phyloP scores from a whole-genome alignment of 148 eudicot genomes.

The Persicaria tinctoria region DNA sequence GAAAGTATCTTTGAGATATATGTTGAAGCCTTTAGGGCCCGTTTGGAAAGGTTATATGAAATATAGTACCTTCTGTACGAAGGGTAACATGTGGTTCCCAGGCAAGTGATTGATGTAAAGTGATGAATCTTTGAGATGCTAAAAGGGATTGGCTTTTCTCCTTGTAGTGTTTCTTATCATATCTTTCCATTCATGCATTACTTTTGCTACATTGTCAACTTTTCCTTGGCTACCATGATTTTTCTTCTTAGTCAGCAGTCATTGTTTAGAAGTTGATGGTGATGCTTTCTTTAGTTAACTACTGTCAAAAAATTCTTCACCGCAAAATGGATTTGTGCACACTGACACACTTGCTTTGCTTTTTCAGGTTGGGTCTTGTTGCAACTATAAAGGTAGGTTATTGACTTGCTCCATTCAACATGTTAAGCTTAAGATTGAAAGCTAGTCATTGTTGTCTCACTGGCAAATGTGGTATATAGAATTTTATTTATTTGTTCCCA shows the following conservation, averaged over 20 bases:
- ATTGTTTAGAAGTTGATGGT: background rate
- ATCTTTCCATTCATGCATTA: background rate
- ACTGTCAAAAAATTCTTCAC: background rate
- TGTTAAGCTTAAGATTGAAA: background rate
- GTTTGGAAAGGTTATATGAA: no score
- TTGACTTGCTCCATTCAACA: background rate
- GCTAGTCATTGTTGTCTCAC: slow-evolving; percentile 1
- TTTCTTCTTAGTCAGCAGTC: background rate
- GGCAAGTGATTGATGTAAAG: background rate
- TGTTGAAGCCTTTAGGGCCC: no score
- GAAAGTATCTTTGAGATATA: background rate
- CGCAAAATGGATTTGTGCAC: background rate
- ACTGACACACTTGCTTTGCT: slow-evolving; percentile 4
- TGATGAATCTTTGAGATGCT: background rate
- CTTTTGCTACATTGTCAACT: background rate
- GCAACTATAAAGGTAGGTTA: slow-evolving; percentile 21
- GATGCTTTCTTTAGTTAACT: background rate
- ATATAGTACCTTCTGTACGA: background rate
- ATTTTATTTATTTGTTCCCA: background rate
- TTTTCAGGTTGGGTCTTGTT: slow-evolving; percentile 27
- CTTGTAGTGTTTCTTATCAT: background rate
- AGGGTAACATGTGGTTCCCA: background rate
- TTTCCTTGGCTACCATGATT: background rate
- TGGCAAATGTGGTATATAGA: background rate
- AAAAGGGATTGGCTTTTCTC: background rate